These are phyloP conservation scores for Solidago caesia DNA, from an alignment of 129 eudicot genomes.

Conservation along the genomic window DNA sequence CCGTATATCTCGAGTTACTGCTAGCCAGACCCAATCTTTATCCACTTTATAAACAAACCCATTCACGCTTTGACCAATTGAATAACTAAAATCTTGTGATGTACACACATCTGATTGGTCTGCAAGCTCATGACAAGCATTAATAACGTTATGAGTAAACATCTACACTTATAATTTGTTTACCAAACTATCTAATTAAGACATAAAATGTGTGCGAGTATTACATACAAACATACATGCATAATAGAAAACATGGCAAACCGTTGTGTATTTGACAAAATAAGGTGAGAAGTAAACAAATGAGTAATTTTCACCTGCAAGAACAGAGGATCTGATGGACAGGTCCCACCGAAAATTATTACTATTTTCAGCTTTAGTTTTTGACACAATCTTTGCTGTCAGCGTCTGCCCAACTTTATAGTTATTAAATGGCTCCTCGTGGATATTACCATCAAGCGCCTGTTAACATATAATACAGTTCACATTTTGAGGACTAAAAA, in stretches of 20 bases:
- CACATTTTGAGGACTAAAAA: background rate
- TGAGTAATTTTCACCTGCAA: slow-evolving; percentile 51
- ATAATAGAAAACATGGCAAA: background rate
- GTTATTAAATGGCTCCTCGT: slow-evolving; percentile 56
- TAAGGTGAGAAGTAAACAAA: slow-evolving; percentile 2
- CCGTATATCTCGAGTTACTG: slow-evolving; percentile 69
- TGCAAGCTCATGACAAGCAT: slow-evolving; percentile 13
- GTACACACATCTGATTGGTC: slow-evolving; percentile 17
- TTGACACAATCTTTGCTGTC: slow-evolving; percentile 70
- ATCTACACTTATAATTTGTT: background rate
- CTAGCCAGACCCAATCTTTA: slow-evolving; percentile 79
- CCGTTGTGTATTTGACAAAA: slow-evolving; percentile 1
- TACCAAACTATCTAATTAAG: background rate
- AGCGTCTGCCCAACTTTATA: slow-evolving; percentile 74
- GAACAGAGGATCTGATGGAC: slow-evolving; percentile 70
- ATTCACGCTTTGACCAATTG: slow-evolving; percentile 53
- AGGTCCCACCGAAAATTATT: slow-evolving; percentile 64
- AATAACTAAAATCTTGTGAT: slow-evolving; percentile 50
- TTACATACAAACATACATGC: background rate
- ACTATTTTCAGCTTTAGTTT: slow-evolving; percentile 42
- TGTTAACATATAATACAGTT: slow-evolving; percentile 31
- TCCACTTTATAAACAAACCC: slow-evolving; percentile 87
- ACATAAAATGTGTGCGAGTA: background rate
- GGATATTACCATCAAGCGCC: slow-evolving; percentile 55
- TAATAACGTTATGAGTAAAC: background rate